Evolutionary conservation across 768 basidiomycete genomes (phyloP).

Genomic region (Panus rudis): DNA sequence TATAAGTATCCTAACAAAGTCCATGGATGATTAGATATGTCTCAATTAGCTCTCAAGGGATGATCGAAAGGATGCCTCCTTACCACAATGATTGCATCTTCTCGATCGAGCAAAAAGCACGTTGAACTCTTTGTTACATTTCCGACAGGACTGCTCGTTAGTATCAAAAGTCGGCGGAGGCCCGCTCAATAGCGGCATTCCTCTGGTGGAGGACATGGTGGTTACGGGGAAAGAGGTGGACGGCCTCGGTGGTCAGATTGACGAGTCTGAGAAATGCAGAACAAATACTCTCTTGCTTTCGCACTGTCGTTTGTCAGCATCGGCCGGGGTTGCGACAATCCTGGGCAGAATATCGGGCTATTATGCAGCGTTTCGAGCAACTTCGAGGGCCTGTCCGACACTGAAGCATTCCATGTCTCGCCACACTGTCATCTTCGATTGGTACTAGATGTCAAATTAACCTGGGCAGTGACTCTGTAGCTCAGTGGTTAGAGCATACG

Average conservation of each 20-base stretch:
- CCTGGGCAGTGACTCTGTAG: constrained; percentile 13
- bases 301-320: no score
- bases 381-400: no score
- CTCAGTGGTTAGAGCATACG: constrained; percentile 22
- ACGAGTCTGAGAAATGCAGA: no score
- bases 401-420: no score
- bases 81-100: constrained; percentile 73
- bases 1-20: constrained; percentile 57
- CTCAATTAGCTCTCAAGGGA: constrained; percentile 1
- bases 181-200: constrained; percentile 68
- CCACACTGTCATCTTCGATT: no score
- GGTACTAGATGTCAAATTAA: no score
- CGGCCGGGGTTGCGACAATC: no score
- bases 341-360: no score
- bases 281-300: no score
- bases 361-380: no score
- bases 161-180: constrained; percentile 39
- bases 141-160: constrained; percentile 45
- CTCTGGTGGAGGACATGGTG: constrained; percentile 23
- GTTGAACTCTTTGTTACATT: constrained; percentile 70
- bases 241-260: no score
- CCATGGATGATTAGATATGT: constrained; percentile 5
- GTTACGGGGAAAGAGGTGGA: no score
- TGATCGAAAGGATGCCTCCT: not conserved
- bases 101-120: constrained; percentile 56